Base-by-base conservation (phyloP, 1,284 basidiomycete species). In the Serendipita sp. region DNA sequence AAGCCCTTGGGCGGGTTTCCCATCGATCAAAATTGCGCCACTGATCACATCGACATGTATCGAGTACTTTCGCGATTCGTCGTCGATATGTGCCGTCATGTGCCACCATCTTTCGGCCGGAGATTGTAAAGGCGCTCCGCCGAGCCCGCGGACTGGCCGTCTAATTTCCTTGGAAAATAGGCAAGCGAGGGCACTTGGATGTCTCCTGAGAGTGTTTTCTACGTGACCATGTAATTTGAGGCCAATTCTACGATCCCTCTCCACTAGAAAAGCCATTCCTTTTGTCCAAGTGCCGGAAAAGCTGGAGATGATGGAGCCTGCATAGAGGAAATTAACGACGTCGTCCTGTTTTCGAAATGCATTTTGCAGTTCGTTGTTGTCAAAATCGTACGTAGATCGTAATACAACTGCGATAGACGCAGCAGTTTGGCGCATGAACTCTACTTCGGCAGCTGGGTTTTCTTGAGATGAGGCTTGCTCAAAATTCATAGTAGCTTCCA, bases 21-120 rank as follows among this genome's bases (percentile, higher is more conserved):
- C 79, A 50, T 76, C 67, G 4, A 81, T 71, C 3, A 79, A 68
- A 3, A 82, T 69, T 5, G 66, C 64, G 5, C 79, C 79, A 41
- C 72, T 67, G 3, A 79, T 64, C 1, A 79, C 42, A 62, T 82
- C 73, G 15, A 76, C 65, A 63, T 76, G 71, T 0, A 81, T 12
- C 38, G 38, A 69, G 3, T 10, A 30, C 53, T 66, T 61, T 3
- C 60, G 29, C n/a, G 17, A 30, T 17, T 80, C 69, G 3, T 10
- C 30, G 2, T 30, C 73, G 70, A 1, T 67, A 55, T 17, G 17
- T 8, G 8, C 17, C 1, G 47, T 58, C 30, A 67, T 72, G 0
- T 58, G 65, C 3, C 77, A 6, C 79, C 78, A 81, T n/a, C 72
- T 71, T 15, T 72, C 68, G 61, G 74, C 71, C 3, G 70, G 69